Evolutionary conservation across 306 rosid genomes (phyloP).

Genomic region (Malus sieversii): DNA sequence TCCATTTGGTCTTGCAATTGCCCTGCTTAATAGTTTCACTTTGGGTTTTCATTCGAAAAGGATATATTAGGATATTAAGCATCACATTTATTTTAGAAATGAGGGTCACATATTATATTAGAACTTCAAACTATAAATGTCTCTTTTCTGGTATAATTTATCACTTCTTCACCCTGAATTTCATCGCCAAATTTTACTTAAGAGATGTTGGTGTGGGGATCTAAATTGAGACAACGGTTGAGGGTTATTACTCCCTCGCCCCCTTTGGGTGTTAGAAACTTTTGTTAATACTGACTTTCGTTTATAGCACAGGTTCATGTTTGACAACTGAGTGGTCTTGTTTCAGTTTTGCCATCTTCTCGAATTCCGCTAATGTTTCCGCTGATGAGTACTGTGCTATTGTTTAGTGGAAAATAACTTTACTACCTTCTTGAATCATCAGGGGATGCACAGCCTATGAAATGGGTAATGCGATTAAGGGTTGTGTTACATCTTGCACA

Average conservation of each 20-base stretch:
- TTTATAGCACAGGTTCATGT: not conserved
- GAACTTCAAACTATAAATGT: not conserved
- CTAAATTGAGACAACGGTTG: not conserved
- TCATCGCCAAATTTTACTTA: not conserved
- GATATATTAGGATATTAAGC: not conserved
- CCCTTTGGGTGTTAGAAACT: not conserved
- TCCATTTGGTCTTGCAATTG: not conserved
- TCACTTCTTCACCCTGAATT: not conserved
- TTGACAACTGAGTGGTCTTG: not conserved
- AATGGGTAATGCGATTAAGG: constrained; percentile 81
- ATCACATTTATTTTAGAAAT: not conserved
- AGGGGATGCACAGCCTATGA: constrained; percentile 89
- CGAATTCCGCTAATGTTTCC: not conserved
- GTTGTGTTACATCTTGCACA: constrained; percentile 83
- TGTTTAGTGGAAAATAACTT: constrained; percentile 13
- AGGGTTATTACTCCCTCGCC: not conserved
- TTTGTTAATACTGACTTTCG: not conserved
- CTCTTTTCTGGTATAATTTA: not conserved
- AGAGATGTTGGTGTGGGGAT: not conserved
- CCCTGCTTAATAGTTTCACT: not conserved
- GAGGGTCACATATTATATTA: not conserved
- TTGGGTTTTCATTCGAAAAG: not conserved
- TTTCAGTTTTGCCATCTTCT: not conserved
- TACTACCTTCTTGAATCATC: constrained; percentile 16
- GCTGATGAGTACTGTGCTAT: not conserved